Base-by-base conservation (phyloP, 2,329 filamentous ascomycete genomes). In the Neurospora crassa region DNA sequence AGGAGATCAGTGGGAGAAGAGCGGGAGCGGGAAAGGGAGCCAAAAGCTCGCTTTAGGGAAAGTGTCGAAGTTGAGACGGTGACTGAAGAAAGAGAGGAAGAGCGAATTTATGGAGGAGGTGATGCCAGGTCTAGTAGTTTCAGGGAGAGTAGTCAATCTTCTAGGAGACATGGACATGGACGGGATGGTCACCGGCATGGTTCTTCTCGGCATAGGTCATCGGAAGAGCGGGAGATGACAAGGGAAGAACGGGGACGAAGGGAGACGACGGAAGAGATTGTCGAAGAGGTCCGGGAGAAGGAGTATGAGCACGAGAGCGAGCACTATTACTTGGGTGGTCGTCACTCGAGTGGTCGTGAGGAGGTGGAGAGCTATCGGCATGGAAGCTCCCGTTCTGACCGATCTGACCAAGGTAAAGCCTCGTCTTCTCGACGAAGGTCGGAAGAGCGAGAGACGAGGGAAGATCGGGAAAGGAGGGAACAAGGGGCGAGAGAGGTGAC, bases 381-480 rank as follows among this genome's bases (percentile, higher is more conserved):
- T 1, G 24, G 24, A 14, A 34, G 24, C 29, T 63, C 53, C 53
- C 53, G 24, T 16, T 63, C 53, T 63, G 34, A 34, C 4, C 53
- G 53, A 18, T 63, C 53, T 11, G 53, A 20, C 34, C 53, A 14
- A 47, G 69, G 53, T 71, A 72, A 42, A 67, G 67, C 53, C n/a
- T 42, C 18, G 59, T 45, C 34, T 45, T 69, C 41, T 37, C 68
- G n/a, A 14, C 63, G n/a, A 5, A 45, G 47, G 20, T 16, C 63
- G 40, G 34, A 24, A 8, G 63, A 68, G 12, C 40, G 24, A 24
- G 53, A 37, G n/a, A 45, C 16, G 29, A 5, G 12, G 5, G 20
- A 40, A 18, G 16, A 14, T 1, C 29, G 16, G 4, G 24, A 53
- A 20, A 10, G 53, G 8, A 63, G 53, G 11, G 24, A 63, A 5